A percentile compares a stretch with the other conserved stretches of the same genome.
phyloP scores from a whole-genome alignment of 306 rosid species.

The Boehmeria nivea region DNA sequence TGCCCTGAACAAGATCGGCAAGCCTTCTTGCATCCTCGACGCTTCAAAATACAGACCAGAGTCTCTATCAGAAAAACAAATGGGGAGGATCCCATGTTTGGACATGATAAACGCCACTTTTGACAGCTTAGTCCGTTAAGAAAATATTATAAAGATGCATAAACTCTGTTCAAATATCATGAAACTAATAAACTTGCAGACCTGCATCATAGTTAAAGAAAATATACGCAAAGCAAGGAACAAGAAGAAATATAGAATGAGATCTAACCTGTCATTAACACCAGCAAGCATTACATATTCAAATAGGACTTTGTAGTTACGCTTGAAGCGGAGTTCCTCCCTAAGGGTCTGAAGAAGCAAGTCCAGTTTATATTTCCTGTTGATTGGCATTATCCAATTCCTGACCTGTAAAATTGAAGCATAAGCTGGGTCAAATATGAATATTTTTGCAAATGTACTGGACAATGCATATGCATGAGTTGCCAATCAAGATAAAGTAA shows the following conservation, averaged over 20 bases:
- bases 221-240: conserved; percentile 23
- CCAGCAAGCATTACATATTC: conserved; percentile 96
- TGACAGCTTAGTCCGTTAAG: background rate
- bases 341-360: conserved; percentile 70
- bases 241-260: conserved; percentile 8
- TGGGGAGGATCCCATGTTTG: background rate
- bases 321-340: conserved; percentile 63
- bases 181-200: background rate
- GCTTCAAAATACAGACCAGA: conserved; percentile 30
- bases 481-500: conserved; percentile 10
- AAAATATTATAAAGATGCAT: background rate
- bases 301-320: conserved; percentile 69
- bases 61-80: background rate
- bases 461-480: background rate
- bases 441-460: background rate
- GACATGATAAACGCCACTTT: background rate
- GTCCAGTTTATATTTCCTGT: conserved; percentile 69
- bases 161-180: background rate
- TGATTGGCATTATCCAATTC: conserved; percentile 96
- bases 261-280: conserved; percentile 66
- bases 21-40: conserved; percentile 70
- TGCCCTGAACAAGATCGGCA: conserved; percentile 60
- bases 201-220: conserved; percentile 1
- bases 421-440: conserved; percentile 16
- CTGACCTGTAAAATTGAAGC: conserved; percentile 56